Evolutionary conservation across 2,329 filamentous ascomycete species (phyloP), one percentile per base, ranked within the genome.

Genomic region (Fusarium hostae): DNA sequence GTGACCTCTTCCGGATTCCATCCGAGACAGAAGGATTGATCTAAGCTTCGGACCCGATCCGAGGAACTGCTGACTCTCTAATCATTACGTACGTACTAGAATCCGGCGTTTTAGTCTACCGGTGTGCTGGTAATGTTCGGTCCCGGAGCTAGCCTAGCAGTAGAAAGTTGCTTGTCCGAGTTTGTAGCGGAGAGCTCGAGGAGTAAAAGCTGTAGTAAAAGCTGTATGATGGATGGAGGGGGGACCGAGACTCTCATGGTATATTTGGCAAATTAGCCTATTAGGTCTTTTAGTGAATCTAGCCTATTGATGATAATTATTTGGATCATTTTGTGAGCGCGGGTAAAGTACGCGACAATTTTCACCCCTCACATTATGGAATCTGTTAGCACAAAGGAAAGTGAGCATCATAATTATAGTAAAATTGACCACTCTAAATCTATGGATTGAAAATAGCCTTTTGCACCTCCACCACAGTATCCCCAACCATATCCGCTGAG

Each of bases 401-500:
- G 28, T 9, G 28, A 9, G 4, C 2, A 9, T 28, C 13, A 15
- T 16, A 3, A 24, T 22, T 20, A n/a, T n/a, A 6, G 6, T 12
- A 32, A 1, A 24, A 16, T 32, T 30, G 5, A n/a, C 3, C 0
- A 11, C 9, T 37, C 7, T 39, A 24, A 6, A 5, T 41, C n/a
- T 68, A 73, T 22, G 59, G 56, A 10, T 48, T 18, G 13, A 73
- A 71, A 5, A 20, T 9, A 5, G 26, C 9, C 28, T 45, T 55
- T 6, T 59, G 57, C 1, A 59, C 28, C 5, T 26, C 35, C 2
- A 69, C 34, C 1, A 40, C 15, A 1, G 12, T 9, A 6, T 59
- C 43, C 6, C 45, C 57, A 12, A 64, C 28, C 18, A 65, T 60
- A 7, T 80, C 73, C 1, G 71, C 69, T 1, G 77, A 74, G 1